Percentiles rank a stretch among this genome's conserved stretches.
These are phyloP conservation scores for Alternaria sp. DNA, from an alignment of 2,329 filamentous ascomycete genomes.

Conservation along the genomic window DNA sequence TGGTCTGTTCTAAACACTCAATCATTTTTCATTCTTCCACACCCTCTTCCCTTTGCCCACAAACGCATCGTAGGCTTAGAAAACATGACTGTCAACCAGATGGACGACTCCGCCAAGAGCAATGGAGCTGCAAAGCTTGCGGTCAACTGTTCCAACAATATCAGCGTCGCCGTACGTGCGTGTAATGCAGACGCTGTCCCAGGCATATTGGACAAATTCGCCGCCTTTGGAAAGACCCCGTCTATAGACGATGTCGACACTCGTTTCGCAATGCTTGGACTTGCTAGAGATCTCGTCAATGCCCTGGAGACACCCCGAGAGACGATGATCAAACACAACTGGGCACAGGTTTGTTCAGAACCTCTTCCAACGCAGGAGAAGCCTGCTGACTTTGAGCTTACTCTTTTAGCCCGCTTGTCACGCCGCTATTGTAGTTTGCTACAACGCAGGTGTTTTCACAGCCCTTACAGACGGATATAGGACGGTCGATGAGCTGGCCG, in stretches of 20 bases:
- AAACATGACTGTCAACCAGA: too few relatives aligned
- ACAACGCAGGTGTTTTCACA: constrained; percentile 5
- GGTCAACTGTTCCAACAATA: neutral
- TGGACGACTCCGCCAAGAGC: too few relatives aligned
- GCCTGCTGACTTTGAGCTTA: too few relatives aligned
- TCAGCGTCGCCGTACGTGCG: neutral
- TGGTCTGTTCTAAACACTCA: too few relatives aligned
- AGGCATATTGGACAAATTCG: neutral
- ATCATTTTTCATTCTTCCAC: too few relatives aligned
- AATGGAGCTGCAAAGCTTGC: too few relatives aligned
- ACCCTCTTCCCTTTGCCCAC: too few relatives aligned
- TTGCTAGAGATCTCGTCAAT: neutral
- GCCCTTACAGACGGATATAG: neutral
- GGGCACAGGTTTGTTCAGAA: constrained; percentile 5
- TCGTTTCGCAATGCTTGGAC: constrained; percentile 1
- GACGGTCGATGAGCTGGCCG: constrained; percentile 3
- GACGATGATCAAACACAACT: constrained; percentile 5
- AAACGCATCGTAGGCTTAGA: too few relatives aligned
- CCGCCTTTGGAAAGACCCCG: neutral
- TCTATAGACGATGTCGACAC: constrained; percentile 3
- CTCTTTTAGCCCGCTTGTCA: neutral
- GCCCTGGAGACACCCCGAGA: constrained; percentile 3
- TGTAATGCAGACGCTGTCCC: neutral
- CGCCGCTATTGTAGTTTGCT: constrained; percentile 3
- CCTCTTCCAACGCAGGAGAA: neutral